phyloP scores from a whole-genome alignment of 2,329 filamentous ascomycete genomes.

The Zymoseptoria brevis region DNA sequence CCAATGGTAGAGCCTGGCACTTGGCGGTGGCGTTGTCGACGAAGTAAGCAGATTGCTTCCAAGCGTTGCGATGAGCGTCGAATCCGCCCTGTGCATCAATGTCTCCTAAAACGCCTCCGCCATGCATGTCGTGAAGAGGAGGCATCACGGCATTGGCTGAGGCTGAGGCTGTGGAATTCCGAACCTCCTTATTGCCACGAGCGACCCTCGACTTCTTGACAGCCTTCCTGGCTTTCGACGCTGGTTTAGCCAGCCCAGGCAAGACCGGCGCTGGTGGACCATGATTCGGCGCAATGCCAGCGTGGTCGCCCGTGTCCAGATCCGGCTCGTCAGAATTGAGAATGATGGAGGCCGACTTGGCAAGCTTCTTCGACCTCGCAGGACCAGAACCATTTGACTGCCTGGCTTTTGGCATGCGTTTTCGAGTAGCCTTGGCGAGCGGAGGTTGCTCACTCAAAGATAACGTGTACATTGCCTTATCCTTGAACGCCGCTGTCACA shows the following conservation, averaged over 20 bases:
- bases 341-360: constrained; percentile 23
- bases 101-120: neutral
- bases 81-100: neutral
- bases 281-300: neutral
- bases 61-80: neutral
- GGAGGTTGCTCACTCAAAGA: neutral
- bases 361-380: constrained; percentile 13
- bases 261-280: neutral
- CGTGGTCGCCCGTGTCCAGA: constrained; percentile 5
- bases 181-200: neutral
- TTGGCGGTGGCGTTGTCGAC: neutral
- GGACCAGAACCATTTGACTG: neutral
- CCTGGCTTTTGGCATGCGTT: constrained; percentile 4
- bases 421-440: constrained; percentile 4
- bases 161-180: neutral
- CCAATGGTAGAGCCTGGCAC: neutral
- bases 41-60: neutral
- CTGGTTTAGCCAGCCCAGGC: neutral
- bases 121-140: neutral
- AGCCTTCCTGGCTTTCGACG: neutral
- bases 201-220: neutral
- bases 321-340: constrained; percentile 24
- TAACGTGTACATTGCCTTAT: neutral
- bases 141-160: neutral
- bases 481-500: neutral